phyloP scores from a whole-genome alignment of 1,284 basidiomycete genomes.

The Trichosporon sp. region DNA sequence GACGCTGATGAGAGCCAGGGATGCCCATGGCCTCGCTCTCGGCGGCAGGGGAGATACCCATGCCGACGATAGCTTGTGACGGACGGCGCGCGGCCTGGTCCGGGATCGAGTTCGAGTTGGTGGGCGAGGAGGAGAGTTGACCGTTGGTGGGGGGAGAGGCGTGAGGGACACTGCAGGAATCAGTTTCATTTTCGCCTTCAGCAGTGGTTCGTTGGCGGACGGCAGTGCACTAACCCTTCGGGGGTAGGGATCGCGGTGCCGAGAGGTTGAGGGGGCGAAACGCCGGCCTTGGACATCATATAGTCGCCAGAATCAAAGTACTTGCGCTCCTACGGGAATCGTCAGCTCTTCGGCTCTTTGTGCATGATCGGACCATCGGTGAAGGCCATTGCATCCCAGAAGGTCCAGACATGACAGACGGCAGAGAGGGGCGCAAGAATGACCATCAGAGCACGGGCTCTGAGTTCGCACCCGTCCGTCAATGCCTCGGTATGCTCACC shows the following conservation, averaged over 20 bases:
- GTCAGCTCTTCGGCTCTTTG: background rate
- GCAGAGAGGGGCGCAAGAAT: constrained; percentile 6
- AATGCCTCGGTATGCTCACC: constrained; percentile 59
- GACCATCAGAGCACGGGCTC: background rate
- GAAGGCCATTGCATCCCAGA: background rate
- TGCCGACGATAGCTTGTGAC: constrained; percentile 40
- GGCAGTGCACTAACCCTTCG: constrained; percentile 73
- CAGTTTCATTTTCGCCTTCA: background rate
- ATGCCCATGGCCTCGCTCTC: constrained; percentile 48
- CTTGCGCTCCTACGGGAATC: constrained; percentile 76
- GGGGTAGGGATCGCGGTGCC: constrained; percentile 94
- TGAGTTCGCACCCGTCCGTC: background rate
- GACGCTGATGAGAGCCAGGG: constrained; percentile 42
- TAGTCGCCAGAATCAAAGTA: constrained; percentile 99
- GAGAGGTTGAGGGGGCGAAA: constrained; percentile 78
- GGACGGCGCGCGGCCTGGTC: constrained; percentile 28
- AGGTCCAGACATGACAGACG: background rate
- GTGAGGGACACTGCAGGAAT: constrained; percentile 50
- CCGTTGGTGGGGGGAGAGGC: constrained; percentile 50
- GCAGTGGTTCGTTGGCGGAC: background rate
- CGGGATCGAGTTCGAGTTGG: constrained; percentile 29
- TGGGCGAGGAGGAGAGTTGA: constrained; percentile 52
- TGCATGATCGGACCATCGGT: background rate
- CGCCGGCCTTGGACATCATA: constrained; percentile 91
- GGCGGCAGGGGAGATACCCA: constrained; percentile 49